phyloP scores from a whole-genome alignment of 768 basidiomycete species.

The Collybia sp. region DNA sequence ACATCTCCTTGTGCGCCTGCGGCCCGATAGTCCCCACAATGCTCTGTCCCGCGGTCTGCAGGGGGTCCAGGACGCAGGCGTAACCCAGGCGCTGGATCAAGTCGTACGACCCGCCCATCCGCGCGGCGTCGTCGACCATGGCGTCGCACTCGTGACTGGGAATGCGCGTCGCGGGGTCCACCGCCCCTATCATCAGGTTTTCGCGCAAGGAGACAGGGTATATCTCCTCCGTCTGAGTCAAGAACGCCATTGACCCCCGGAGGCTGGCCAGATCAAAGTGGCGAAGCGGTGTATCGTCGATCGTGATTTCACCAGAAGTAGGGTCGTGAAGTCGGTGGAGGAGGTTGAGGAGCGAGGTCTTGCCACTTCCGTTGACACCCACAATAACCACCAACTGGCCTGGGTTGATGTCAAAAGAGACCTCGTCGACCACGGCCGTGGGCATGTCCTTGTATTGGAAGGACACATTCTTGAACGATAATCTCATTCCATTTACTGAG shows the following conservation, averaged over 20 bases:
- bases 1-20: constrained; percentile 26
- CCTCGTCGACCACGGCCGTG: constrained; percentile 17
- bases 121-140: constrained; percentile 26
- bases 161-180: constrained; percentile 5
- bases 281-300: constrained; percentile 32
- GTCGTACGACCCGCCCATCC: constrained; percentile 33
- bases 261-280: constrained; percentile 25
- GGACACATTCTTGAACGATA: constrained; percentile 15
- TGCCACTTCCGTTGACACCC: constrained; percentile 41
- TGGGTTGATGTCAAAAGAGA: constrained; percentile 33
- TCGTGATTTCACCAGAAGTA: constrained; percentile 29
- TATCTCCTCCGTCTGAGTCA: constrained; percentile 34
- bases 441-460: constrained; percentile 7
- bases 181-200: constrained; percentile 31
- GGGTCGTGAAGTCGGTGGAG: constrained; percentile 27
- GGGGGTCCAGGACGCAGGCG: constrained; percentile 33
- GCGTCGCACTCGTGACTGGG: constrained; percentile 9
- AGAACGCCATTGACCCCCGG: constrained; percentile 32
- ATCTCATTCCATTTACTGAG: constrained; percentile 15
- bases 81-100: constrained; percentile 37
- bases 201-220: constrained; percentile 27
- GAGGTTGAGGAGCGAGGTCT: constrained; percentile 38
- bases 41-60: constrained; percentile 21
- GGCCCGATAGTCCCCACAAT: constrained; percentile 17
- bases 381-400: constrained; percentile 42